Percentiles rank a stretch among this genome's conserved stretches.
These are phyloP conservation scores for Aspergillus bombycis DNA, from an alignment of 2,329 filamentous ascomycete species.

Conservation along the genomic window DNA sequence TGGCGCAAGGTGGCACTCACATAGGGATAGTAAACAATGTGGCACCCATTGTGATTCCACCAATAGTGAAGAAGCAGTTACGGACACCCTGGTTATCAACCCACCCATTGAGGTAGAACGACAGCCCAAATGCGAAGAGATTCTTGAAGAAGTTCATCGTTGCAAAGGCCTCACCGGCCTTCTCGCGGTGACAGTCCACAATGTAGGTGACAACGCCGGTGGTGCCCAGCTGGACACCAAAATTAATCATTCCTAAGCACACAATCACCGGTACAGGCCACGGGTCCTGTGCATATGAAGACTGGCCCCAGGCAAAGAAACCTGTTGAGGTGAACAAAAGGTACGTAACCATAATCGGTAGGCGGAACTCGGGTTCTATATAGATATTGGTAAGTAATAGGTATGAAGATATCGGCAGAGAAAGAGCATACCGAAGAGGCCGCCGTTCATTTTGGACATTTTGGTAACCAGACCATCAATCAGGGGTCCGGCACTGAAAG, in stretches of 20 bases:
- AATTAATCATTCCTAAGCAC: neutral
- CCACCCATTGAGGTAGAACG: slow-evolving; percentile 47
- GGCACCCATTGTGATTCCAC: slow-evolving; percentile 38
- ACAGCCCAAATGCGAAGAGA: slow-evolving; percentile 26
- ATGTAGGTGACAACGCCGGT: neutral
- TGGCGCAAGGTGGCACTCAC: neutral
- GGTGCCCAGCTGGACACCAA: neutral
- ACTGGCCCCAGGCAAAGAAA: neutral
- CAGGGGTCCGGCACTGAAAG: neutral
- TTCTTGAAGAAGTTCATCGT: neutral
- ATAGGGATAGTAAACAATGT: slow-evolving; percentile 22
- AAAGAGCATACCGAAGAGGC: neutral
- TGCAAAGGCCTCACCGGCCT: neutral
- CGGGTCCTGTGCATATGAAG: neutral
- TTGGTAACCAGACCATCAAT: neutral
- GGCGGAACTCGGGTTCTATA: neutral
- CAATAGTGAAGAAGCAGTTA: slow-evolving; percentile 43
- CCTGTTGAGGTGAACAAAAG: neutral
- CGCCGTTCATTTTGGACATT: neutral
- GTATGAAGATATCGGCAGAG: neutral
- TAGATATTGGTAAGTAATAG: neutral
- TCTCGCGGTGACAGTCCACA: neutral
- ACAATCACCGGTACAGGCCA: neutral
- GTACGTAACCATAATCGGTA: neutral
- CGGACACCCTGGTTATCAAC: slow-evolving; percentile 42